A percentile compares a stretch with the other conserved stretches of the same genome.
Evolutionary conservation across 441 rosid genomes (phyloP).

Genomic region (Capsella rubella): DNA sequence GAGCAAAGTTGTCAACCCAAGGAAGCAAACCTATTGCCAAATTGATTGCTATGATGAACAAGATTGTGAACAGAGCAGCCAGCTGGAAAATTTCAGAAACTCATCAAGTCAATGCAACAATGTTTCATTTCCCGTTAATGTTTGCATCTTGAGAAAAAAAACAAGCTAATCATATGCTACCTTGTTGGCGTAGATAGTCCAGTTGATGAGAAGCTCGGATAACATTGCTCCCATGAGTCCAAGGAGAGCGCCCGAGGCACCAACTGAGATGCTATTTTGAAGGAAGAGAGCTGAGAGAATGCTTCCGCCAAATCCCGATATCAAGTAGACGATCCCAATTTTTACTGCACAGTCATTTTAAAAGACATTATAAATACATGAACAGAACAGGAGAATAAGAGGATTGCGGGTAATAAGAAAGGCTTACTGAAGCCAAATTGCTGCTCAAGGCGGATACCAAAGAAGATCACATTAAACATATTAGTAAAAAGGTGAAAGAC

Average conservation of each 20-base stretch:
- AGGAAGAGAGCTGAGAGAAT: slow-evolving; percentile 79
- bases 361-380: neutral
- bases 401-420: neutral
- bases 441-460: slow-evolving; percentile 89
- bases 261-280: slow-evolving; percentile 71
- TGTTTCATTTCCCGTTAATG: neutral
- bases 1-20: slow-evolving; percentile 91
- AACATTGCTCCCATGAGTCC: slow-evolving; percentile 97
- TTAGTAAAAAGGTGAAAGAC: slow-evolving; percentile 79
- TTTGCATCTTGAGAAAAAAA: slow-evolving; percentile 9
- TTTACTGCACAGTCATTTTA: slow-evolving; percentile 51
- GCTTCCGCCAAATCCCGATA: slow-evolving; percentile 87
- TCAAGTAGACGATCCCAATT: slow-evolving; percentile 73
- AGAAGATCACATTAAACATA: slow-evolving; percentile 71
- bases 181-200: slow-evolving; percentile 91
- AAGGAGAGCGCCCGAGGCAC: slow-evolving; percentile 95
- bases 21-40: slow-evolving; percentile 90
- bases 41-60: slow-evolving; percentile 70
- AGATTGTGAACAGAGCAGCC: slow-evolving; percentile 69
- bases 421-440: slow-evolving; percentile 89
- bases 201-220: slow-evolving; percentile 89
- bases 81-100: slow-evolving; percentile 48
- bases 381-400: neutral
- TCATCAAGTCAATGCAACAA: slow-evolving; percentile 4
- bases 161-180: slow-evolving; percentile 32